Percentiles rank a stretch among this genome's conserved stretches.
Conservation (phyloP, 1,284 basidiomycete species). For the Porogramme epimiltina region DNA sequence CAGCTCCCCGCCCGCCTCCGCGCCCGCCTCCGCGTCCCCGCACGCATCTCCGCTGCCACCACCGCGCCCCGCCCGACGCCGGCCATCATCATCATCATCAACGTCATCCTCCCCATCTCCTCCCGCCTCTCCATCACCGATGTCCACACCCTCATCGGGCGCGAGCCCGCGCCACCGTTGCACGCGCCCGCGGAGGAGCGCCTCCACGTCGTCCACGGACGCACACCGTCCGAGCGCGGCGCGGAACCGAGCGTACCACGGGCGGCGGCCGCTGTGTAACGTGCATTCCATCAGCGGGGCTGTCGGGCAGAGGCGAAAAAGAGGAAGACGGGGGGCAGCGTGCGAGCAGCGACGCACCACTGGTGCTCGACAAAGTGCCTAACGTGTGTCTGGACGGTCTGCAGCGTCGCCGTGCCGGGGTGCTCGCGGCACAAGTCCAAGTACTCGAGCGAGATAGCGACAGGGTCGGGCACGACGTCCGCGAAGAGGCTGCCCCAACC, state of each 20-base stretch:
- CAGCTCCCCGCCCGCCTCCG: too few relatives aligned
- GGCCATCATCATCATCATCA: background rate
- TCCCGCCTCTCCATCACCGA: background rate
- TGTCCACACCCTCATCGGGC: slow-evolving; percentile 2
- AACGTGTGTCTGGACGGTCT: slow-evolving; percentile 57
- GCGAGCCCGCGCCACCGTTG: slow-evolving; percentile 52
- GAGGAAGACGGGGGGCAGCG: background rate
- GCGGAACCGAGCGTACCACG: slow-evolving; percentile 61
- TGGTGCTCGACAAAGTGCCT: slow-evolving; percentile 64
- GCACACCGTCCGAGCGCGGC: slow-evolving; percentile 41
- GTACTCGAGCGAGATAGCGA: slow-evolving; percentile 65
- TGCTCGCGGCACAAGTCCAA: slow-evolving; percentile 53
- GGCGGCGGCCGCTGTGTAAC: slow-evolving; percentile 43
- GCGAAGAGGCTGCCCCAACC: slow-evolving; percentile 49
- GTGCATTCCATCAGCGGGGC: background rate
- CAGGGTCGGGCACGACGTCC: slow-evolving; percentile 54
- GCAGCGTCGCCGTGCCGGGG: slow-evolving; percentile 46
- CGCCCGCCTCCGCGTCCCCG: too few relatives aligned
- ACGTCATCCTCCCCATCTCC: too few relatives aligned
- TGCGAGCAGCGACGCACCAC: slow-evolving; percentile 42
- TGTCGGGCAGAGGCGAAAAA: background rate
- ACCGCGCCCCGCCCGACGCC: background rate
- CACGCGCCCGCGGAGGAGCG: slow-evolving; percentile 46
- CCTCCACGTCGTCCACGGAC: slow-evolving; percentile 48
- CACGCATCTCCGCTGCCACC: background rate